These are phyloP conservation scores for Diaporthe batatas DNA, from an alignment of 2,329 filamentous ascomycete genomes.

Conservation along the genomic window DNA sequence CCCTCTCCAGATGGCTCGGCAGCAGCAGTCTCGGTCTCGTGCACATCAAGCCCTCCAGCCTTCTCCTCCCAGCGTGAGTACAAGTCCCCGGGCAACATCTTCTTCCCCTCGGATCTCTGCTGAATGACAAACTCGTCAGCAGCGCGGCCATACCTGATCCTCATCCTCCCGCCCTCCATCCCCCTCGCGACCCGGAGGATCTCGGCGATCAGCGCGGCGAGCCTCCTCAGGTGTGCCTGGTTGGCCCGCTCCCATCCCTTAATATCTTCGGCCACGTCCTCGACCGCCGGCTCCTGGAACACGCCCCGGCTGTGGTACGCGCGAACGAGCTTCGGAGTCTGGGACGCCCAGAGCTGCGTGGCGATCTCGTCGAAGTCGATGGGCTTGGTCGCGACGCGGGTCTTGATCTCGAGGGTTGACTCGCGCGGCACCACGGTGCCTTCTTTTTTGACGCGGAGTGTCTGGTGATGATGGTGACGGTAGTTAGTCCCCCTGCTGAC, in stretches of 20 bases:
- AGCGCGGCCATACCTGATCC: neutral
- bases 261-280: conserved; percentile 52
- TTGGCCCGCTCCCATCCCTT: conserved; percentile 53
- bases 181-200: neutral
- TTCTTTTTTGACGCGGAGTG: neutral
- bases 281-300: conserved; percentile 52
- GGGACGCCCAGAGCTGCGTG: conserved; percentile 60
- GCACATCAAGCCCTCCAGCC: neutral
- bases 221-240: conserved; percentile 48
- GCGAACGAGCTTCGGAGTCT: conserved; percentile 61
- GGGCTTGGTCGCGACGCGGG: conserved; percentile 50
- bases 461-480: neutral
- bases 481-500: too few species aligned
- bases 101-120: neutral
- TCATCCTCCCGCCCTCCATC: neutral
- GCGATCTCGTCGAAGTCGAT: conserved; percentile 53
- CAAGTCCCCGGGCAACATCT: neutral
- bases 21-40: neutral
- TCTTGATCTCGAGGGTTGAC: conserved; percentile 62
- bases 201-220: conserved; percentile 44
- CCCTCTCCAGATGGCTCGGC: neutral
- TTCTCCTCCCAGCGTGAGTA: neutral
- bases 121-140: neutral
- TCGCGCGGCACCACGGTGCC: neutral
- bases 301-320: conserved; percentile 56